Evolutionary conservation across 768 basidiomycete species (phyloP), one percentile per base, ranked within the genome.

Genomic region (Obba rivulosa): DNA sequence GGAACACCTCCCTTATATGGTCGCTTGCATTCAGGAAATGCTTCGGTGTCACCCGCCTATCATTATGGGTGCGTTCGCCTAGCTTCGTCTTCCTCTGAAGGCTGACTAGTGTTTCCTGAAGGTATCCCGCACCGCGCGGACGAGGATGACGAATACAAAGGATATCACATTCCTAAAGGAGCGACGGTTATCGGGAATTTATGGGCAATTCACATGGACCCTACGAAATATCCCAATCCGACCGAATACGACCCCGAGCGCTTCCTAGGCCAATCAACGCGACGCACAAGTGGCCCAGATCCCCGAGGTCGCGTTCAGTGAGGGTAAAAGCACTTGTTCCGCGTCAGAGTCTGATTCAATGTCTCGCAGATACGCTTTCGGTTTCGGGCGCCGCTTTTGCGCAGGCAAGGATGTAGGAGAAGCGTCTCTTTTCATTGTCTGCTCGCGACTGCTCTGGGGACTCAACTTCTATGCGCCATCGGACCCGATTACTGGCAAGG

Each of bases 21-120:
- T 80, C 16, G 76, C 77, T 1, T 50, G 83, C 28, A 57, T 78
- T 46, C 72, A 66, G 9, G 81, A 83, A 57, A 59, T 25, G 9
- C 37, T 48, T 13, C 16, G 46, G 10, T 18, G 38, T 9, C 46
- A 39, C 4, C 46, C 46, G 38, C 24, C 39, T 13, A 36, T 41
- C 28, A 23, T 43, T 25, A 42, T 43, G 41, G 48, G 48, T 43
- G 23, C 23, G 48, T 20, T 13, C 28, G 28, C 13, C 28, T 5
- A 5, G 7, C 28, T 13, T 31, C 7, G 13, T 7, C 28, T 5
- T 31, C 28, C 5, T 13, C 28, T 31, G 13, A n/a, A n/a, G 13
- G 28, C 28, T 31, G 28, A 31, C 13, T 5, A 7, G 28, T 42
- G 8, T 23, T n/a, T 42, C n/a, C 20, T 21, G 14, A 8, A 39